A percentile compares a stretch with the other conserved stretches of the same genome.
phyloP scores from a whole-genome alignment of 208 protist species.

The Acanthamoeba triangularis region DNA sequence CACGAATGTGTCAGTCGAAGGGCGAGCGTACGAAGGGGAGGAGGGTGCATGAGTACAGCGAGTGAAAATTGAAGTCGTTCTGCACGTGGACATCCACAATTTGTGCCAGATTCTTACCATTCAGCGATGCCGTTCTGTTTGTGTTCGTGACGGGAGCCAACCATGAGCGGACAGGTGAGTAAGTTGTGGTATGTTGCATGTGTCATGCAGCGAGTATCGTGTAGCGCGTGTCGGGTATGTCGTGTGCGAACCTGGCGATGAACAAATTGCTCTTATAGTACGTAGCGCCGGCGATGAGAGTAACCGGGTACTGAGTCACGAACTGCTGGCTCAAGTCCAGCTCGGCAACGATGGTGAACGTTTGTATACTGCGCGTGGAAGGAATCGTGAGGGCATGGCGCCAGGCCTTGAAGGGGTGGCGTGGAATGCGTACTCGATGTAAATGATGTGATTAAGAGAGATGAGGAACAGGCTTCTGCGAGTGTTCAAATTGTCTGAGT shows the following conservation, averaged over 20 bases:
- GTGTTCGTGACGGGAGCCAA: too few species aligned
- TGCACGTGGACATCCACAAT: neutral
- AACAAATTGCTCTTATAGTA: neutral
- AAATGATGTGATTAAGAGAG: neutral
- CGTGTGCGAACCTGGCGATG: neutral
- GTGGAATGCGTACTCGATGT: neutral
- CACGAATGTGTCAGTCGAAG: too few species aligned
- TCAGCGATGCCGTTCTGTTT: neutral
- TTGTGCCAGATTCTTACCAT: neutral
- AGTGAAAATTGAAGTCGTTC: neutral
- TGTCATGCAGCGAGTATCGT: too few species aligned
- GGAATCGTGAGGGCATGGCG: too few species aligned
- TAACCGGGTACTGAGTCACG: neutral
- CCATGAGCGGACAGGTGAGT: neutral
- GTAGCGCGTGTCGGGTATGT: too few species aligned
- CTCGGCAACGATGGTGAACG: neutral
- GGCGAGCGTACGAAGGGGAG: neutral
- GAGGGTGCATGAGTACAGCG: neutral
- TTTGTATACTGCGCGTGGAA: too few species aligned
- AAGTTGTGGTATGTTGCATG: too few species aligned
- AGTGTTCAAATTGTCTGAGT: neutral
- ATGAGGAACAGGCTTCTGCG: neutral
- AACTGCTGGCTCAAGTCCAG: neutral
- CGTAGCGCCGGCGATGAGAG: neutral
- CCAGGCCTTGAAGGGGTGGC: neutral